Evolutionary conservation across 768 basidiomycete genomes (phyloP).

Genomic region (Podaxis sp.): DNA sequence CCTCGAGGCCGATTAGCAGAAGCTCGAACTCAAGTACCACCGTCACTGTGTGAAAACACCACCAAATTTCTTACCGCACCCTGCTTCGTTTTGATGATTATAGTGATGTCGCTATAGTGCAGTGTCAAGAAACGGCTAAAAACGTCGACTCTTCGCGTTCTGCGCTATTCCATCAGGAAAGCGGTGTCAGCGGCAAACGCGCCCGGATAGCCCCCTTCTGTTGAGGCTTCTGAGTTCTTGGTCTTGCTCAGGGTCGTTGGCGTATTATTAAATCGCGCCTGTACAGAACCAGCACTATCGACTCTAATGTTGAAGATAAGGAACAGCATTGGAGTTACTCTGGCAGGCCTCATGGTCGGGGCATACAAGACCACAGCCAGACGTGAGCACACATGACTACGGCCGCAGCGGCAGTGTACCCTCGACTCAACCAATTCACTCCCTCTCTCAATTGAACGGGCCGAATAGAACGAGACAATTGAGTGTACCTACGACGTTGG

Average conservation of each 20-base stretch:
- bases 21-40: no score
- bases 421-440: no score
- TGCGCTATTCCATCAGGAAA: conserved; percentile 8
- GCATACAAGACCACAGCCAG: not conserved
- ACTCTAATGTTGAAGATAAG: not conserved
- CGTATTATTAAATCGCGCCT: no score
- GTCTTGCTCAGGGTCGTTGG: no score
- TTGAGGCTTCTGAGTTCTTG: no score
- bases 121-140: not conserved
- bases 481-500: not conserved
- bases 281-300: no score
- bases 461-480: not conserved
- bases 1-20: not conserved
- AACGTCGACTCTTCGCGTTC: not conserved
- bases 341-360: not conserved
- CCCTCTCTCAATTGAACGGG: no score
- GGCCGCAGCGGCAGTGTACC: no score
- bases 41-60: no score
- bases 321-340: not conserved
- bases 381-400: not conserved
- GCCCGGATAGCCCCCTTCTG: not conserved
- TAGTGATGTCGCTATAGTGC: not conserved
- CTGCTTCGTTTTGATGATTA: no score
- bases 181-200: conserved; percentile 15
- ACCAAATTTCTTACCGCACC: no score